Evolutionary conservation across 225 moss, liverwort and hornwort species (phyloP).

Genomic region (Pseudoscleropodium purum): DNA sequence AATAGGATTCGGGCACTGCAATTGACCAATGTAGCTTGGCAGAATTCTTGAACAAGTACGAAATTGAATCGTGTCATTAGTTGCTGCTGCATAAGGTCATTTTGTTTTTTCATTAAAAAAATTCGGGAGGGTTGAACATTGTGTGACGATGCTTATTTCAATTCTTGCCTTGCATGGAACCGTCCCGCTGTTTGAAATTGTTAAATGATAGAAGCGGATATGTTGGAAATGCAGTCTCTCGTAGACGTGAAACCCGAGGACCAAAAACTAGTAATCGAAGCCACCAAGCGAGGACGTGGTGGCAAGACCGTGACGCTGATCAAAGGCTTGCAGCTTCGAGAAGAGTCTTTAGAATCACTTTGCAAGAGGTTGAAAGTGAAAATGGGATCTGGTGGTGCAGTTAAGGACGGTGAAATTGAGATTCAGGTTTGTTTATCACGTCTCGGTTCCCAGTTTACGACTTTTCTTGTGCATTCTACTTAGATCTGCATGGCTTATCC

Average conservation of each 20-base stretch:
- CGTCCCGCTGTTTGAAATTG: background rate
- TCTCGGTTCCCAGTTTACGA: background rate
- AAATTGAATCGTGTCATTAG: background rate
- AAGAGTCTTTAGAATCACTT: slow-evolving; percentile 43
- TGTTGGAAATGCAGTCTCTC: slow-evolving; percentile 20
- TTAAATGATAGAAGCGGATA: background rate
- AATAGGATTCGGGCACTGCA: background rate
- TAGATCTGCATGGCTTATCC: background rate
- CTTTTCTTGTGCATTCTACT: background rate
- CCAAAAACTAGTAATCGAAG: slow-evolving; percentile 44
- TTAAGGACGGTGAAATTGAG: slow-evolving; percentile 56
- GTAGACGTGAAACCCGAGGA: slow-evolving; percentile 50
- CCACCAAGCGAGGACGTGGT: slow-evolving; percentile 59
- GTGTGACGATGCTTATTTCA: background rate
- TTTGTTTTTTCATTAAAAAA: background rate
- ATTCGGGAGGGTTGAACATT: background rate
- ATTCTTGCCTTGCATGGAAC: background rate
- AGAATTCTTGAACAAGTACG: background rate
- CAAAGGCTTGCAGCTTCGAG: slow-evolving; percentile 45
- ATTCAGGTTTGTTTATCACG: slow-evolving; percentile 38
- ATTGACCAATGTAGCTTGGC: background rate
- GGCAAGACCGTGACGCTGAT: slow-evolving; percentile 72
- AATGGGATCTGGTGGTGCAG: slow-evolving; percentile 66
- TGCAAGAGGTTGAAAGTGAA: slow-evolving; percentile 59
- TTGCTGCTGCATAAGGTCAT: background rate